Evolutionary conservation across 768 basidiomycete genomes (phyloP), one percentile per base, ranked within the genome.

Genomic region (Suillus ampliporus): DNA sequence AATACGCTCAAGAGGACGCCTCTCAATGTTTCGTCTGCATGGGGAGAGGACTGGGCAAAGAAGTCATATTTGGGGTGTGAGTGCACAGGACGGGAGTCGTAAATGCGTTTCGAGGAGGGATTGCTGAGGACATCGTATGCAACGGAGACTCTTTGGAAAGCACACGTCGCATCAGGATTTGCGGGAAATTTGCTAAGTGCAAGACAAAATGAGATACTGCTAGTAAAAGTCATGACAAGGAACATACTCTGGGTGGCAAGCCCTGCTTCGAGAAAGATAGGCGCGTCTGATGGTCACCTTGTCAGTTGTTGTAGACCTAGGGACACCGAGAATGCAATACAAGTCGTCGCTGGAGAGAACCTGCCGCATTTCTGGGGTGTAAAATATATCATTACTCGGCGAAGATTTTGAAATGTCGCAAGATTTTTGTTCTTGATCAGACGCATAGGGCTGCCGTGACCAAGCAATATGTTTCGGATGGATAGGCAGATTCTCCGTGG

Each of bases 171-270:
- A 51, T 89, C 83, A 5, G 89, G 86, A 69, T 89, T 87, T 23
- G 61, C 73, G 3, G 91, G 91, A 66, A 91, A 94, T 79, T 94
- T 95, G 72, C 94, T 95, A 67, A 15, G 66, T 3, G 53, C 28
- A 40, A n/a, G 7, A 40, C 28, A n/a, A 67, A 58, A 62, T 66
- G 58, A 58, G 51, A 64, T 53, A 6, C 19, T 7, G 46, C 21
- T 41, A 3, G n/a, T 48, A 35, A 46, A 31, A 31, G 31, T n/a
- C n/a, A n/a, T 19, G 35, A 50, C n/a, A 40, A 37, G 40, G 21
- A 58, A 83, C 91, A 65, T 62, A 94, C 94, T 95, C 94, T 77
- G 94, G 94, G 70, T 95, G 94, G 66, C 92, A 94, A 9, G 86
- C 83, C 66, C 82, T 84, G 72, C 91, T 93, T 37, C 92, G 80